Percentiles rank a stretch among this genome's conserved stretches.
Evolutionary conservation across 192 early-diverging fungal species (phyloP).

Genomic region (Powellomyces hirtus): DNA sequence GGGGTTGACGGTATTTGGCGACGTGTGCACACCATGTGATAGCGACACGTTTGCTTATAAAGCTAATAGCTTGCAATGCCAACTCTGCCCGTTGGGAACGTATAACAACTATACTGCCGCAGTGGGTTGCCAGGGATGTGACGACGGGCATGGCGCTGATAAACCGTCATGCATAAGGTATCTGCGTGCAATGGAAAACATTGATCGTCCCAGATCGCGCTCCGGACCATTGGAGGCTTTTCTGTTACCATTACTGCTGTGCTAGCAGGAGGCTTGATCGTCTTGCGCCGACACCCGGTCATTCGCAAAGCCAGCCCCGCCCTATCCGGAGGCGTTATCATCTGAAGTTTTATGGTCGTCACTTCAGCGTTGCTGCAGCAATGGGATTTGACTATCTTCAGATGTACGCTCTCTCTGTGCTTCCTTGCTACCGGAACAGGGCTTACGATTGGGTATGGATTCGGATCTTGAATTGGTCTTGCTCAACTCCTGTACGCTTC

Average conservation of each 20-base stretch:
- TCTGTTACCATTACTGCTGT: not conserved
- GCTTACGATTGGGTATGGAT: not conserved
- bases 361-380: not conserved
- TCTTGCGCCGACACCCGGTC: not conserved
- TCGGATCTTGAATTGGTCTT: too few relatives aligned
- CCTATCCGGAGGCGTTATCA: not conserved
- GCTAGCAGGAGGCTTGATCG: not conserved
- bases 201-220: not conserved
- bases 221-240: not conserved
- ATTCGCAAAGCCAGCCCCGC: conserved; percentile 1
- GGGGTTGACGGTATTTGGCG: not conserved
- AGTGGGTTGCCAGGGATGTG: not conserved
- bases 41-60: not conserved
- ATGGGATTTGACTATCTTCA: not conserved
- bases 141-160: not conserved
- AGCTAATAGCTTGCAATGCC: not conserved
- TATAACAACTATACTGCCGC: not conserved
- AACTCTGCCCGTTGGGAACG: not conserved
- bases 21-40: not conserved
- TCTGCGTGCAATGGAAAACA: not conserved
- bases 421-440: not conserved
- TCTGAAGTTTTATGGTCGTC: not conserved
- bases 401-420: not conserved
- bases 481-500: too few relatives aligned
- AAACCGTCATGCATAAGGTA: not conserved